Evolutionary conservation across 305 asterid species (phyloP).

Genomic region (Fraxinus floribunda): DNA sequence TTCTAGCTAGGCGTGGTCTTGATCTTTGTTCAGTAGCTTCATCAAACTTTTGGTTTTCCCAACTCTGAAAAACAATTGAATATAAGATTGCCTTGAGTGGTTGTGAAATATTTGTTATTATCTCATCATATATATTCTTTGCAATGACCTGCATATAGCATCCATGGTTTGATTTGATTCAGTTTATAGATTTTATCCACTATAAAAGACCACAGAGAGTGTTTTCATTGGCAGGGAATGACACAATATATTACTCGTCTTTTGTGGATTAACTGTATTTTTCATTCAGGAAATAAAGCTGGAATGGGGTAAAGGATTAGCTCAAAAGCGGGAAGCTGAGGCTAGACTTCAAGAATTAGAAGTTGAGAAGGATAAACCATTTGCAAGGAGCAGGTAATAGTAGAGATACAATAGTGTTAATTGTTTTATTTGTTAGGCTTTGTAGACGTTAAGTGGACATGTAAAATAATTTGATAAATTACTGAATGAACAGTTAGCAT

Average conservation of each 20-base stretch:
- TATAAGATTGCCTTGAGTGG: neutral
- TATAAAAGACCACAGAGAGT: neutral
- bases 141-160: neutral
- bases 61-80: neutral
- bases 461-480: neutral
- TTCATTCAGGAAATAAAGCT: conserved; percentile 71
- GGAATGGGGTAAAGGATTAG: conserved; percentile 96
- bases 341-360: conserved; percentile 63
- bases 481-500: neutral
- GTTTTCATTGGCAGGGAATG: neutral
- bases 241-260: neutral
- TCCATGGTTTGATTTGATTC: neutral
- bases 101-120: neutral
- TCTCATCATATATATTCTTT: neutral
- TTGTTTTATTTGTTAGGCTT: neutral
- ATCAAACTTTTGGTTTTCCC: neutral
- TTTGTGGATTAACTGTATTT: conserved; percentile 9
- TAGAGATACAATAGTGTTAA: conserved; percentile 1
- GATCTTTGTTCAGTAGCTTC: neutral
- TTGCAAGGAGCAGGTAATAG: conserved; percentile 80
- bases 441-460: neutral
- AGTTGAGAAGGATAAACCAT: conserved; percentile 76
- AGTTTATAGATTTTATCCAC: neutral
- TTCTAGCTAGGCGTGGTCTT: no score
- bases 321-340: conserved; percentile 88